phyloP scores from a whole-genome alignment of 441 rosid genomes.

The Viola pubescens region DNA sequence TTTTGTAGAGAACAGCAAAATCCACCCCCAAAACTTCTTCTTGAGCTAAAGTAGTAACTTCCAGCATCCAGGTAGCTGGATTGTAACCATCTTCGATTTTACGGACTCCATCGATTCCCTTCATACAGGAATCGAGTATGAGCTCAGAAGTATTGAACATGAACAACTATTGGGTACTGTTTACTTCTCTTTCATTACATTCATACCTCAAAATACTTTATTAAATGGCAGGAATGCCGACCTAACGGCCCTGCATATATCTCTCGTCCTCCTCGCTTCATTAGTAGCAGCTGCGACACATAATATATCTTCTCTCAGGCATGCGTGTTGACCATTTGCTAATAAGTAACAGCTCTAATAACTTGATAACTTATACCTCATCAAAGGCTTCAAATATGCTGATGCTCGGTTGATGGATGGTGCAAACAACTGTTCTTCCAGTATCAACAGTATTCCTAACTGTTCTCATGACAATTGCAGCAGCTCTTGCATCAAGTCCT shows the following conservation, averaged over 20 bases:
- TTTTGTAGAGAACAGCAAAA: slow-evolving; percentile 43
- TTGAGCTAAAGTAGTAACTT: slow-evolving; percentile 42
- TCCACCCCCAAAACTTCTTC: slow-evolving; percentile 43
- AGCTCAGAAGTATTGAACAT: background rate
- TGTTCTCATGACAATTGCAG: slow-evolving; percentile 16
- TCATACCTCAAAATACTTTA: slow-evolving; percentile 44
- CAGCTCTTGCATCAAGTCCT: slow-evolving; percentile 14
- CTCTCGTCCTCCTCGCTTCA: slow-evolving; percentile 12
- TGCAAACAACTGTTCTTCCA: slow-evolving; percentile 14
- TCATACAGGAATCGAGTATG: background rate
- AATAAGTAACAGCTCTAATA: background rate
- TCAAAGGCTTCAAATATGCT: slow-evolving; percentile 13
- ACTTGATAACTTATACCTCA: slow-evolving; percentile 6
- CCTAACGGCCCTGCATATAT: slow-evolving; percentile 14
- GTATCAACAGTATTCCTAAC: slow-evolving; percentile 15
- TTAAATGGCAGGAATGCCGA: slow-evolving; percentile 11
- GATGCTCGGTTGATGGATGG: slow-evolving; percentile 16
- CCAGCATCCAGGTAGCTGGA: slow-evolving; percentile 80
- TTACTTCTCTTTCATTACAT: slow-evolving; percentile 15
- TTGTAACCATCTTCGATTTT: slow-evolving; percentile 58
- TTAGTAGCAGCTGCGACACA: slow-evolving; percentile 5
- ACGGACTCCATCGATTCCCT: slow-evolving; percentile 48
- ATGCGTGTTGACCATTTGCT: background rate
- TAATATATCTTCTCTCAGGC: background rate
- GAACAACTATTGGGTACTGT: slow-evolving; percentile 9